phyloP scores from a whole-genome alignment of 2,329 filamentous ascomycete species.

The Fusarium drepaniforme region DNA sequence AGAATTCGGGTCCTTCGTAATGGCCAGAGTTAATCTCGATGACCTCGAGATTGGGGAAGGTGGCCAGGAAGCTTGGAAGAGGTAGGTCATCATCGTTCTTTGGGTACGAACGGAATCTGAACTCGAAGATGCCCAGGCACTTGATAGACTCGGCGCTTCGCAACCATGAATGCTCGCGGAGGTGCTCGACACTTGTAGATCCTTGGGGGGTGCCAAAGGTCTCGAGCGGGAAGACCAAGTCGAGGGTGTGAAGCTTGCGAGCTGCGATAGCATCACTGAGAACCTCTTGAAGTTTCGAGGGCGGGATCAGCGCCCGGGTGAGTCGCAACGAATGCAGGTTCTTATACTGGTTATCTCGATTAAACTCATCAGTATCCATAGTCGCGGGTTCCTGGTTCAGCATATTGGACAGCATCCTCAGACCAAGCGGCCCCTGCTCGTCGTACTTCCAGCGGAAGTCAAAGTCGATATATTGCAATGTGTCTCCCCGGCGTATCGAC shows the following conservation, averaged over 20 bases:
- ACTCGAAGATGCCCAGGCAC: slow-evolving; percentile 51
- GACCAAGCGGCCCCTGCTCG: slow-evolving; percentile 35
- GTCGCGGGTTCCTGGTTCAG: slow-evolving; percentile 28
- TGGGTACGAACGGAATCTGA: slow-evolving; percentile 49
- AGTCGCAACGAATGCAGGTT: slow-evolving; percentile 47
- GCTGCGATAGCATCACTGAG: slow-evolving; percentile 43
- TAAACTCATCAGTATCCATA: slow-evolving; percentile 15
- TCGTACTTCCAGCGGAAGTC: slow-evolving; percentile 44
- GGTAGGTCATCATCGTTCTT: slow-evolving; percentile 46
- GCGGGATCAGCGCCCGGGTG: slow-evolving; percentile 39
- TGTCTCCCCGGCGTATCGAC: slow-evolving; percentile 43
- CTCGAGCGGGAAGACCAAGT: slow-evolving; percentile 51
- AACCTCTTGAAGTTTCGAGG: slow-evolving; percentile 38
- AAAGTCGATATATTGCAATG: slow-evolving; percentile 48
- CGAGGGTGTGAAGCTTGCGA: slow-evolving; percentile 49
- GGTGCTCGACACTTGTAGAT: slow-evolving; percentile 43
- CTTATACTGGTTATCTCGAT: slow-evolving; percentile 37
- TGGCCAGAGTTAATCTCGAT: slow-evolving; percentile 50
- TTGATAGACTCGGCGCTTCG: slow-evolving; percentile 49
- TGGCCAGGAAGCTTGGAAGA: slow-evolving; percentile 50
- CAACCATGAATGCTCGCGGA: slow-evolving; percentile 51
- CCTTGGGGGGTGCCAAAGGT: slow-evolving; percentile 39
- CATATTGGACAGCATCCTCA: slow-evolving; percentile 27
- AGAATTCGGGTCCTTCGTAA: slow-evolving; percentile 48
- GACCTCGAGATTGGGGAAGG: slow-evolving; percentile 52